Base-by-base conservation (phyloP, 208 protist species). In the Wallacemonas sp. region DNA sequence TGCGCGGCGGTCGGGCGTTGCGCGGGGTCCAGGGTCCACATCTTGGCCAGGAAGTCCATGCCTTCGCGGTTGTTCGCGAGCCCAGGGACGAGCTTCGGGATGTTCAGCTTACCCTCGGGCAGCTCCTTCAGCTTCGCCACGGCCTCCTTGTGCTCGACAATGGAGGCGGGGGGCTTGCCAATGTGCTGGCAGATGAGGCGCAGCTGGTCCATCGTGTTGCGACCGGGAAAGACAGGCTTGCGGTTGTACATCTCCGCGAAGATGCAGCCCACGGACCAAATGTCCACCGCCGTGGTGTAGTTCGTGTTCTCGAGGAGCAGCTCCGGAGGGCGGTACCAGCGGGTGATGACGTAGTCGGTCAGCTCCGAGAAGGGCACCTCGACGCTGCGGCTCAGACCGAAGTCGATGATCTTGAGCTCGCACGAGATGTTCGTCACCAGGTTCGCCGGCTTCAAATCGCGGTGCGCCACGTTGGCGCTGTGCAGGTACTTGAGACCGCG, bases 181-280 rank as follows among this genome's bases (percentile, higher is more conserved):
- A 99, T 81, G 54, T 87, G 70, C 69, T 90, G 74, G 39, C 87
- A 91, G 33, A 98, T 97, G 59, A 96, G 90, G 29, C 80, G 82
- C 20, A 98, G 77, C 71, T 98, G 94, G 67, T 98, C 95, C 68
- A 97, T 86, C 57, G 96, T 97, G 57, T 88, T 94, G 20, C 85
- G 76, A 3, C 95, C 95, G 4, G 87, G 93, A 38, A 98, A 87
- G 25, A 98, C 66, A 1, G 96, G 92, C 39, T 83, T 89, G 54
- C 88, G 92, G 32, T 91, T 91, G 79, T 96, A 91, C 85, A 99
- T 97, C 86, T 99, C 98, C 14, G 97, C 95, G 75, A 98, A 97
- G 67, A 98, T 98, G 76, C 93, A 97, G 29, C 95, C 95, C 10
- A 97, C 87, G n/a, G 85, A 93, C 92, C 95, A 98, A 20, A 98